Percentiles rank a stretch among this genome's conserved stretches.
Evolutionary conservation across 129 eudicot genomes (phyloP).

Genomic region (Kitagawia praeruptora): DNA sequence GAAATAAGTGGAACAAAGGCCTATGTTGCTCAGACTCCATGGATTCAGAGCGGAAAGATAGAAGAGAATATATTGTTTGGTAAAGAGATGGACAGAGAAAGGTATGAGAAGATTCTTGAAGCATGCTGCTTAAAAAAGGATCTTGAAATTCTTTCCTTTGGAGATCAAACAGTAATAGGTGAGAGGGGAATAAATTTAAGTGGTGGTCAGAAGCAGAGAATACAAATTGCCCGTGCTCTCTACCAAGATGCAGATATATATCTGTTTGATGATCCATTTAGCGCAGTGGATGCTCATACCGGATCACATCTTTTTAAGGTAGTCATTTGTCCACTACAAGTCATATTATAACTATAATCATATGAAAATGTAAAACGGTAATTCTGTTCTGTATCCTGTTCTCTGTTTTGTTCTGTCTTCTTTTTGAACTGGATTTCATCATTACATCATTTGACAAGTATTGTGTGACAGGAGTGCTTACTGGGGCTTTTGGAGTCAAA

Average conservation of each 20-base stretch:
- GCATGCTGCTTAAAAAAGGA: constrained; percentile 85
- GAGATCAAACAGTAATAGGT: constrained; percentile 86
- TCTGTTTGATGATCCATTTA: constrained; percentile 89
- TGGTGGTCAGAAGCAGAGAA: constrained; percentile 95
- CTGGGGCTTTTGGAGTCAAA: constrained; percentile 56
- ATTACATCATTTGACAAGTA: neutral
- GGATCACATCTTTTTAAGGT: constrained; percentile 84
- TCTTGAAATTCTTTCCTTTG: constrained; percentile 65
- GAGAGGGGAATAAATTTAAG: constrained; percentile 96
- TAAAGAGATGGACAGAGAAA: constrained; percentile 47
- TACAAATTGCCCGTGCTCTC: constrained; percentile 89
- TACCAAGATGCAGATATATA: constrained; percentile 88
- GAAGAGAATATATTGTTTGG: constrained; percentile 81
- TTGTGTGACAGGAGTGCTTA: constrained; percentile 61
- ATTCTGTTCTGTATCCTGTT: neutral
- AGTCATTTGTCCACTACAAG: constrained; percentile 2
- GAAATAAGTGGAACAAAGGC: constrained; percentile 67
- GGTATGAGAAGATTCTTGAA: constrained; percentile 63
- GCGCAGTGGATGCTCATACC: constrained; percentile 96
- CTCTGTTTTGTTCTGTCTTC: neutral
- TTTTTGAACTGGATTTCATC: neutral
- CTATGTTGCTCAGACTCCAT: constrained; percentile 81
- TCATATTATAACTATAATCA: neutral
- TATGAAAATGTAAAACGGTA: neutral
- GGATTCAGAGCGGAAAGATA: constrained; percentile 95